Conservation (phyloP, 208 protist species). For the Crithidia thermophila region DNA sequence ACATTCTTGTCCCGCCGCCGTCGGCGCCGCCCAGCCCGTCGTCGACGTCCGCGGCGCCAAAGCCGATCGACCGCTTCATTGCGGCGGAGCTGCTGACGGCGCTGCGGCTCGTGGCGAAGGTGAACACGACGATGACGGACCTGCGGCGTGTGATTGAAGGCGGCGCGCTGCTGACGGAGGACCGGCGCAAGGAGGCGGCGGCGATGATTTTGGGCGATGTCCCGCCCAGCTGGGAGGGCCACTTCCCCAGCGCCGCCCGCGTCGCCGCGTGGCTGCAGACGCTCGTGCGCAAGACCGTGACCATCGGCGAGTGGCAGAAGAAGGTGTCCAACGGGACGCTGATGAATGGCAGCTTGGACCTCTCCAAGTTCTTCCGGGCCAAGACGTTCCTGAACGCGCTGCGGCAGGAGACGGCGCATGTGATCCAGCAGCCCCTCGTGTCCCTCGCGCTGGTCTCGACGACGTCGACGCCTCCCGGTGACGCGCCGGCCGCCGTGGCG, state of each 20-base stretch:
- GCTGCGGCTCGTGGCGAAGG: constrained; percentile 63
- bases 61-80: constrained; percentile 92
- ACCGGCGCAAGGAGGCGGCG: constrained; percentile 71
- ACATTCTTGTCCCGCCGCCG: constrained; percentile 45
- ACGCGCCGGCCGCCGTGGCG: constrained; percentile 51
- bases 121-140: constrained; percentile 80
- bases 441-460: constrained; percentile 68
- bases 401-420: constrained; percentile 94
- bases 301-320: constrained; percentile 75
- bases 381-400: constrained; percentile 96
- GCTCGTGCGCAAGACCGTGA: constrained; percentile 79
- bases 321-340: constrained; percentile 58
- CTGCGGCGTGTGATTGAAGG: constrained; percentile 92
- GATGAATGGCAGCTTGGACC: constrained; percentile 70
- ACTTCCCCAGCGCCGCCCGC: constrained; percentile 86
- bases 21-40: constrained; percentile 19
- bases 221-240: constrained; percentile 83
- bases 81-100: constrained; percentile 81
- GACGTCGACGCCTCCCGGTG: constrained; percentile 47
- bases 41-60: constrained; percentile 22
- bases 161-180: constrained; percentile 82
- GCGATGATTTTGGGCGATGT: constrained; percentile 88
- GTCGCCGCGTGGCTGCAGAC: constrained; percentile 88
- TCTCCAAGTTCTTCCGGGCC: constrained; percentile 91
- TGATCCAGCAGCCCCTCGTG: constrained; percentile 76